Conservation (phyloP, 768 basidiomycete genomes). For the Trametes cinnabarina region DNA sequence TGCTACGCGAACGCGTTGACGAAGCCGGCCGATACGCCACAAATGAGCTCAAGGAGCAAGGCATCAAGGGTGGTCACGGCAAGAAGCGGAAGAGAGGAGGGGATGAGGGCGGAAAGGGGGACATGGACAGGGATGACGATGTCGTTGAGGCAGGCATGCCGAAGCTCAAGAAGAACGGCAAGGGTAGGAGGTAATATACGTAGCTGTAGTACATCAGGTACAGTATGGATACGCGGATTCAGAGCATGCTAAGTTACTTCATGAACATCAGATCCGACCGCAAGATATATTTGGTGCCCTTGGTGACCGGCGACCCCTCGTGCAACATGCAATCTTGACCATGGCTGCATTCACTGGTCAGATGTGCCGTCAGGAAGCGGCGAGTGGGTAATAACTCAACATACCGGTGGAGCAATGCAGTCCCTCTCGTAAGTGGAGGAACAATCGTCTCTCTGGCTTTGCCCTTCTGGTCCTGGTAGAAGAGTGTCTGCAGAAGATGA, state of each 20-base stretch:
- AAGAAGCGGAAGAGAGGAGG: constrained; percentile 51
- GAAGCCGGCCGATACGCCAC: constrained; percentile 79
- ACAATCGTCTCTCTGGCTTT: constrained; percentile 48
- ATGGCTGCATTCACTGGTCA: constrained; percentile 42
- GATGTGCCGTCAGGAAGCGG: background rate
- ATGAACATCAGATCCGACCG: constrained; percentile 73
- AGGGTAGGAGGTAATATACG: constrained; percentile 38
- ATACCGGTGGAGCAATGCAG: constrained; percentile 65
- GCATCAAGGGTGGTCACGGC: constrained; percentile 45
- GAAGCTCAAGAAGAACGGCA: constrained; percentile 47
- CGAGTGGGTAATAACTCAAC: constrained; percentile 20
- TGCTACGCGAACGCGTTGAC: constrained; percentile 84
- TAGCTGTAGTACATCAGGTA: background rate
- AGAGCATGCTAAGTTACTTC: constrained; percentile 25
- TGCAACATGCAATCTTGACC: constrained; percentile 72
- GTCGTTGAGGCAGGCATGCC: constrained; percentile 89
- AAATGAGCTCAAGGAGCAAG: constrained; percentile 79
- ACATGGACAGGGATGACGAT: constrained; percentile 91
- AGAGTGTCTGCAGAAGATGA: constrained; percentile 51
- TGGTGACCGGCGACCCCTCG: constrained; percentile 62
- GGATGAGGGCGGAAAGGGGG: constrained; percentile 57
- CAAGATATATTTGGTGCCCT: constrained; percentile 69
- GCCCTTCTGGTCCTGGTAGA: constrained; percentile 58
- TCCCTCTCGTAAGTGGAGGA: constrained; percentile 57
- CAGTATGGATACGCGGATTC: background rate